A percentile compares a stretch with the other conserved stretches of the same genome.
Conservation (phyloP, 129 eudicot genomes). For the Tagetes patula region DNA sequence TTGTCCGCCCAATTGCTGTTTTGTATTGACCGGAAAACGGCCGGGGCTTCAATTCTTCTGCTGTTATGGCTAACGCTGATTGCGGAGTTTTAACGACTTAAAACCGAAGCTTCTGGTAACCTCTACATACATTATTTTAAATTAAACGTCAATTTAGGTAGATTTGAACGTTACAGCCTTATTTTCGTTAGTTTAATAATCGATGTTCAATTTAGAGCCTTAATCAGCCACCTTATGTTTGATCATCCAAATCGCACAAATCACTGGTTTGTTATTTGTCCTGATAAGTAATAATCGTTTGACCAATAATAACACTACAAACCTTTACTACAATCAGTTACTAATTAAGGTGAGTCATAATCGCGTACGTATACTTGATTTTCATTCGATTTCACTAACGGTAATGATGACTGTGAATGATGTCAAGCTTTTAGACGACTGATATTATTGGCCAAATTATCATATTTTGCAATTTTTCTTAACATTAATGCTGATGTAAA, state of each 20-base stretch:
- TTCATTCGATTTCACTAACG: too few species aligned
- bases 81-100: slow-evolving; percentile 1
- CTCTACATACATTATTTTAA: background rate
- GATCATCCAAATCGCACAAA: background rate
- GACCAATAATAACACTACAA: too few species aligned
- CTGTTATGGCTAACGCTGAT: slow-evolving; percentile 34
- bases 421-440: too few species aligned
- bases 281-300: background rate
- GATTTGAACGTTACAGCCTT: background rate
- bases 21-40: background rate
- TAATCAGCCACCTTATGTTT: background rate
- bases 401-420: too few species aligned
- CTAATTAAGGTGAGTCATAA: too few species aligned
- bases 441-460: too few species aligned
- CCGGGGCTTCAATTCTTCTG: slow-evolving; percentile 26
- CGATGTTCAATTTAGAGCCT: background rate
- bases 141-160: background rate
- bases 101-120: background rate
- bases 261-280: background rate
- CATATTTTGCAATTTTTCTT: too few species aligned
- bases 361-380: too few species aligned
- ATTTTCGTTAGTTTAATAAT: background rate
- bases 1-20: background rate
- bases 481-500: too few species aligned
- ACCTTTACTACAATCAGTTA: too few species aligned